phyloP scores from a whole-genome alignment of 225 moss, liverwort and hornwort species.

The Marchantia paleacea region DNA sequence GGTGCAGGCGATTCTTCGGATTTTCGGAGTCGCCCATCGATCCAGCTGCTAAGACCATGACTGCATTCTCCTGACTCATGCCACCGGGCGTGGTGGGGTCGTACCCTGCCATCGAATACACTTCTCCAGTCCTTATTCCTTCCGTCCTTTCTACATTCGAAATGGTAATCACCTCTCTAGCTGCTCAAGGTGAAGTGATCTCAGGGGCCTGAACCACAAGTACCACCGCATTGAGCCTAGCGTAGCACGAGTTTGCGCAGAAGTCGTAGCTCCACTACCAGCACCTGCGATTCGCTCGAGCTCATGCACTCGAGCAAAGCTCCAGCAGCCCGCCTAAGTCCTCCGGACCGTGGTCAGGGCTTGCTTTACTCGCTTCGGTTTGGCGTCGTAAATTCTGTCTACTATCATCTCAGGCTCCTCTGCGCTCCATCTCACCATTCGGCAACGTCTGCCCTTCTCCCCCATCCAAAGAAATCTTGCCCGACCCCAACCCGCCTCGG shows the following conservation, averaged over 20 bases:
- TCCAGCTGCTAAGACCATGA: conserved; percentile 26
- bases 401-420: neutral
- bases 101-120: conserved; percentile 31
- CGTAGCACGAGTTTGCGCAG: too few relatives aligned
- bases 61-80: conserved; percentile 32
- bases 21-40: conserved; percentile 41
- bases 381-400: neutral
- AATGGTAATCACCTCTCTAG: neutral
- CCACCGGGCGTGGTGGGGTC: conserved; percentile 22
- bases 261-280: neutral
- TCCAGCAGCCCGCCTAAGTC: neutral
- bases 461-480: too few relatives aligned
- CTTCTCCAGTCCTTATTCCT: neutral
- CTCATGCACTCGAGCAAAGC: neutral
- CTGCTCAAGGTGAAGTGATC: neutral
- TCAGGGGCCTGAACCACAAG: neutral
- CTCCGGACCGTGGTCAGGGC: too few relatives aligned
- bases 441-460: too few relatives aligned
- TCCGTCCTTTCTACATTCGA: neutral
- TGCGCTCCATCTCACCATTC: too few relatives aligned
- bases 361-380: too few relatives aligned
- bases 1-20: conserved; percentile 36
- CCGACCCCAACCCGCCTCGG: too few relatives aligned
- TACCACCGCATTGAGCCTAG: neutral
- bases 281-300: neutral